Percentiles rank a stretch among this genome's conserved stretches.
Conservation (phyloP, 1,284 basidiomycete species). For the Sanguinoderma infundibulare region DNA sequence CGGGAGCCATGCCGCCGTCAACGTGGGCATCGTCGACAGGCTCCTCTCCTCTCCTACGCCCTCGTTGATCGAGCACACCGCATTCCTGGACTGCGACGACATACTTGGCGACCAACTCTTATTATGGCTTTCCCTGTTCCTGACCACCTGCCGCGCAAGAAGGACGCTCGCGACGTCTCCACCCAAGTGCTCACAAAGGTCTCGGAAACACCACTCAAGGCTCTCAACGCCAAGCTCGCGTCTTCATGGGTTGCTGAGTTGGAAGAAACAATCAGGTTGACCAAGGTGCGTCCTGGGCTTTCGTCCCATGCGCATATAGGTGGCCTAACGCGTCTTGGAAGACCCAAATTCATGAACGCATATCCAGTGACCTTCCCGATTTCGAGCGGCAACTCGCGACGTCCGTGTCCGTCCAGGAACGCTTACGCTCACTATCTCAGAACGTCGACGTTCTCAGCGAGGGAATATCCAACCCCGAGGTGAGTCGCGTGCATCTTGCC, state of each 20-base stretch:
- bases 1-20: no score
- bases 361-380: slow-evolving; percentile 61
- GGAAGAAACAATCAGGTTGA: slow-evolving; percentile 65
- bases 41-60: no score
- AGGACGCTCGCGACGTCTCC: slow-evolving; percentile 62
- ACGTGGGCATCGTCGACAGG: no score
- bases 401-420: slow-evolving; percentile 65
- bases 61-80: background rate
- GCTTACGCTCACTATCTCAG: slow-evolving; percentile 52
- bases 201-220: slow-evolving; percentile 58
- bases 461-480: slow-evolving; percentile 60
- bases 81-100: background rate
- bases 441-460: slow-evolving; percentile 57
- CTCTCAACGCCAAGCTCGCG: slow-evolving; percentile 62
- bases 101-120: no score
- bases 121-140: slow-evolving; percentile 75
- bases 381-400: slow-evolving; percentile 68
- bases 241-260: slow-evolving; percentile 73
- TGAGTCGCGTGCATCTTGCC: slow-evolving; percentile 34
- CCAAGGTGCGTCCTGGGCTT: slow-evolving; percentile 54
- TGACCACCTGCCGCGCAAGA: slow-evolving; percentile 64
- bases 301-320: background rate
- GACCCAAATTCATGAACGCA: slow-evolving; percentile 66
- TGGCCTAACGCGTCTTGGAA: slow-evolving; percentile 39
- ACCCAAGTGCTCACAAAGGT: slow-evolving; percentile 71